phyloP scores from a whole-genome alignment of 139 green algal species.

The Coccomyxa sp. region DNA sequence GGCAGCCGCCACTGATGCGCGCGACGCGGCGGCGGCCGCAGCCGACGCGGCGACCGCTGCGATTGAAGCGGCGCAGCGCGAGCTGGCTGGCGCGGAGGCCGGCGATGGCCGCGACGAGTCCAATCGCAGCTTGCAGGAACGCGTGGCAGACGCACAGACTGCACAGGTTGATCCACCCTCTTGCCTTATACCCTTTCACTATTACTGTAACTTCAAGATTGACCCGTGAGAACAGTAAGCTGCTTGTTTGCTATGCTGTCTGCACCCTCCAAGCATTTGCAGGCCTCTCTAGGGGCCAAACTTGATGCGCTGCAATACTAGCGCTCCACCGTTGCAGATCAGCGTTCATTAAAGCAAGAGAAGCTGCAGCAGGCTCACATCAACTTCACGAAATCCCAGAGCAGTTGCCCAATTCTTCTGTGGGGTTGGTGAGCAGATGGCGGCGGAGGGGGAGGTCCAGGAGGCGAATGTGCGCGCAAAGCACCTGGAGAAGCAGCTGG shows the following conservation, averaged over 20 bases:
- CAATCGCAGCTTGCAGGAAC: conserved; percentile 74
- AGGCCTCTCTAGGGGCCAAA: too few relatives aligned
- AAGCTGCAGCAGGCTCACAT: too few relatives aligned
- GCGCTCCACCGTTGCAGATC: too few relatives aligned
- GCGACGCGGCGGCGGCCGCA: conserved; percentile 21
- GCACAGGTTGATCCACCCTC: conserved; percentile 29
- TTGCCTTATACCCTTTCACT: too few relatives aligned
- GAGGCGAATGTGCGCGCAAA: conserved; percentile 59
- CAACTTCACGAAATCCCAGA: too few relatives aligned
- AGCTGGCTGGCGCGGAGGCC: conserved; percentile 71
- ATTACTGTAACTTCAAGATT: too few relatives aligned
- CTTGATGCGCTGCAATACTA: too few relatives aligned
- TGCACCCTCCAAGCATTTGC: not conserved
- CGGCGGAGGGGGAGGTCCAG: conserved; percentile 35
- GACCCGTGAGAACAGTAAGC: too few relatives aligned
- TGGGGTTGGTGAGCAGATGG: not conserved
- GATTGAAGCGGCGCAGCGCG: conserved; percentile 46
- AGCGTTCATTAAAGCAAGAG: too few relatives aligned
- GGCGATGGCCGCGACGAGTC: conserved; percentile 78
- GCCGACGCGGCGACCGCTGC: conserved; percentile 7
- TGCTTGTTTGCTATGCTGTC: not conserved
- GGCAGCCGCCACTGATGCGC: conserved; percentile 15
- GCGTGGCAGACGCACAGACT: conserved; percentile 65
- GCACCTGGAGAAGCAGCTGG: conserved; percentile 81
- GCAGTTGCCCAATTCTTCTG: too few relatives aligned